Base-by-base conservation (phyloP, 306 rosid species). In the Vachellia pachyceras region DNA sequence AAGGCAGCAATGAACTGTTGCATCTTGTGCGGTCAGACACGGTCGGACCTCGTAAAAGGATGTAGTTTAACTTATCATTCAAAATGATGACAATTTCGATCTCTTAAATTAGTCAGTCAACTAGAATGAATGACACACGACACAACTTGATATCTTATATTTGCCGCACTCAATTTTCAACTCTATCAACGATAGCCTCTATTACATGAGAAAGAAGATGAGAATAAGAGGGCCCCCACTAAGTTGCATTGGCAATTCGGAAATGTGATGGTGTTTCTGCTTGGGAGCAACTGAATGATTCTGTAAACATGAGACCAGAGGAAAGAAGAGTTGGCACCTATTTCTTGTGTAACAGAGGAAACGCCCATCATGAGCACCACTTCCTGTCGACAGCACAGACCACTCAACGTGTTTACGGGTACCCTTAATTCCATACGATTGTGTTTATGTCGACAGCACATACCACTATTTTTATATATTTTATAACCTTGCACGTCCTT, bases 141-240 rank as follows among this genome's bases (percentile, higher is more conserved):
- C 4, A 9, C 49, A 66, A 66, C 29, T 67, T n/a, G 50, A 42
- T 42, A 50, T 49, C 17, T 69, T 69, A 10, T 22, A 22, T 42
- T 42, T 69, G 72, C 10, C 44, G 25, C 10, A 6, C 22, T 44
- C 42, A 14, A 3, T 14, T 69, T 71, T 46, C 75, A 71, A 71
- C 41, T 4, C 22, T 6, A 5, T 35, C 39, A 25, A 23, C 7
- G 3, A 18, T 3, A 45, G 50, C 41, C 55, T 12, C 5, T 6
- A 22, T 69, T 45, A 55, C 7, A 46, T 2, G 6, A 44, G 33
- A 10, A 42, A 9, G 60, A 61, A 69, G 68, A 36, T 50, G 23
- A 52, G 73, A 52, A 14, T 18, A 47, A 47, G 54, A 47, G 72
- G 83, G 36, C 60, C 29, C 3, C 69, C 84, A 72, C 80, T 50